Evolutionary conservation across 1,284 basidiomycete species (phyloP).

Genomic region (Volvariella volvacea): DNA sequence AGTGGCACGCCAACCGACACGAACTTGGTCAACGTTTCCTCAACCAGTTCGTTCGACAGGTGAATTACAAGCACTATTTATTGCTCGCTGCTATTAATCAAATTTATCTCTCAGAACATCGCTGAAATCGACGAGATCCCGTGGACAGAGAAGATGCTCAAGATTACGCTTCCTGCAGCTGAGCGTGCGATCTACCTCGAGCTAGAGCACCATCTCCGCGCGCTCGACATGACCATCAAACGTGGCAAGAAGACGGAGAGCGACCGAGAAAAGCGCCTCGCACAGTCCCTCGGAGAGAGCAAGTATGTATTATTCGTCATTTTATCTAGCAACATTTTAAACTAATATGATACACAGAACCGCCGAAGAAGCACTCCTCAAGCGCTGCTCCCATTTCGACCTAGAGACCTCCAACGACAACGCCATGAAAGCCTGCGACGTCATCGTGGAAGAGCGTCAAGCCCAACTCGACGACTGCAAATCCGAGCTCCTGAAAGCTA

Average conservation of each 20-base stretch:
- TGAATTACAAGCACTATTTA: slow-evolving; percentile 23
- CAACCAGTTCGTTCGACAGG: slow-evolving; percentile 80
- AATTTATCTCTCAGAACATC: slow-evolving; percentile 60
- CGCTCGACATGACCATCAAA: slow-evolving; percentile 83
- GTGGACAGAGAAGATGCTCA: slow-evolving; percentile 62
- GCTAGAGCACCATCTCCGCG: slow-evolving; percentile 89
- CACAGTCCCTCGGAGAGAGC: slow-evolving; percentile 84
- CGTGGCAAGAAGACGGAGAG: slow-evolving; percentile 83
- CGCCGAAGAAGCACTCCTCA: slow-evolving; percentile 87
- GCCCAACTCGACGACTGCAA: slow-evolving; percentile 78
- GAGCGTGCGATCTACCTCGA: slow-evolving; percentile 95
- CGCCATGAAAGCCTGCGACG: slow-evolving; percentile 85
- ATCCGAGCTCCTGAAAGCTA: slow-evolving; percentile 59
- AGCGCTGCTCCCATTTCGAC: slow-evolving; percentile 92
- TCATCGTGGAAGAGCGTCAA: slow-evolving; percentile 80
- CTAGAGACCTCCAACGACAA: slow-evolving; percentile 74
- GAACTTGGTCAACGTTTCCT: slow-evolving; percentile 81
- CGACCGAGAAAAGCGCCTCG: slow-evolving; percentile 85
- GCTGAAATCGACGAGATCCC: slow-evolving; percentile 96
- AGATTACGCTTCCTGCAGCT: slow-evolving; percentile 79
- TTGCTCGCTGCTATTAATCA: slow-evolving; percentile 3
- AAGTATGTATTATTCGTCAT: slow-evolving; percentile 42
- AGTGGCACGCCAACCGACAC: slow-evolving; percentile 89
- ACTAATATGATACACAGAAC: slow-evolving; percentile 37
- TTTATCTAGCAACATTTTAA: slow-evolving; percentile 2